Conservation (phyloP, 1,284 basidiomycete species). For the Trichosporon sp. region DNA sequence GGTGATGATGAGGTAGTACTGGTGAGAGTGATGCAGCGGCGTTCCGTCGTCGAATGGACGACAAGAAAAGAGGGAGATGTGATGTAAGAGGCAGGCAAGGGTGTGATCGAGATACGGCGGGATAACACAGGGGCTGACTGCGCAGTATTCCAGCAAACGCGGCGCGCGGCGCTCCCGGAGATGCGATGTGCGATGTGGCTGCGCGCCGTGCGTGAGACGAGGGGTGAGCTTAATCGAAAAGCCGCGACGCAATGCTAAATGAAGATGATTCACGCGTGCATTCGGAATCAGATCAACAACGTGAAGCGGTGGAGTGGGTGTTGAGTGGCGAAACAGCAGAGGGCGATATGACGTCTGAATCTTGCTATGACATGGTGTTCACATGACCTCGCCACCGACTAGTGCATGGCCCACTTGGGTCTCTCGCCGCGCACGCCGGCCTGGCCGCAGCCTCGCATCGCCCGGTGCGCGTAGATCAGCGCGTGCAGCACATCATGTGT, state of each 20-base stretch:
- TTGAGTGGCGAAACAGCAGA: background rate
- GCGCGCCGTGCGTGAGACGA: background rate
- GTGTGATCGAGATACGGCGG: background rate
- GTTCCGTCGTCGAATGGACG: background rate
- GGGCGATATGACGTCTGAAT: background rate
- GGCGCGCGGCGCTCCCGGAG: background rate
- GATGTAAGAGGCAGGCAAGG: background rate
- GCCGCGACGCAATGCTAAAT: background rate
- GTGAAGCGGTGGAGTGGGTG: background rate
- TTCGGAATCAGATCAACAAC: background rate
- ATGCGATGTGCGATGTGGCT: background rate
- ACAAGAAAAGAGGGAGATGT: background rate
- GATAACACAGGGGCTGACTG: background rate
- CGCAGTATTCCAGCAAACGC: background rate
- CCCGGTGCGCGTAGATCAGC: background rate
- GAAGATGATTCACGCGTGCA: background rate
- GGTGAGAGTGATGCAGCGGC: background rate
- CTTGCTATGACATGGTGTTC: background rate
- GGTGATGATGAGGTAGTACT: background rate
- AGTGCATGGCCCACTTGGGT: background rate
- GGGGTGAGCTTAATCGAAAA: background rate
- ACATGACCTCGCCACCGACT: background rate
- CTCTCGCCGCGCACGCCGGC: too few species aligned
- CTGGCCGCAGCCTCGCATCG: too few species aligned
- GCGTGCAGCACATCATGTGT: background rate